Evolutionary conservation across 371 early-diverging fungal species (phyloP).

Genomic region (Coemansia sp.): DNA sequence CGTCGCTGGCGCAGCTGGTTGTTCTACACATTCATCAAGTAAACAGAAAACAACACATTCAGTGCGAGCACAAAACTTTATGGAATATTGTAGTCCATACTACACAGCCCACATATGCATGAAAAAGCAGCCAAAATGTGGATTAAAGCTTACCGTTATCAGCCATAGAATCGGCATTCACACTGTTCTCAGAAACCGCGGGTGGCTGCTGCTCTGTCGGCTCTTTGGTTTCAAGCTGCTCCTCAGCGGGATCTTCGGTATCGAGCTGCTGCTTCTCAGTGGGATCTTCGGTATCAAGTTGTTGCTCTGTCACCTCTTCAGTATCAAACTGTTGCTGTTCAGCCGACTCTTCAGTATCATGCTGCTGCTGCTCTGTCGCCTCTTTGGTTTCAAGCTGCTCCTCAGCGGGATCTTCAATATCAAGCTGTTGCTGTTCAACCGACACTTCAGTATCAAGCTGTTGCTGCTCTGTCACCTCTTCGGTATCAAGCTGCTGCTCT

Average conservation of each 20-base stretch:
- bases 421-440: neutral
- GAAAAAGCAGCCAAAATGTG: neutral
- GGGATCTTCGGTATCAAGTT: neutral
- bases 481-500: neutral
- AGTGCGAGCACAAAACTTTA: neutral
- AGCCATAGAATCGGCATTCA: neutral
- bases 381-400: neutral
- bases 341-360: neutral
- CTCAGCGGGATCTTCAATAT: neutral
- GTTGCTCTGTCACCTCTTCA: neutral
- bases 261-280: neutral
- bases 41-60: neutral
- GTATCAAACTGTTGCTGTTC: neutral
- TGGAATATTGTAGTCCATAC: neutral
- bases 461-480: neutral
- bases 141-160: neutral
- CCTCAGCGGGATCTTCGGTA: neutral
- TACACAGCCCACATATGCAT: neutral
- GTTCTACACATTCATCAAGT: neutral
- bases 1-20: neutral
- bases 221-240: neutral
- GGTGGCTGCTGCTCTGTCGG: neutral
- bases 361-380: neutral
- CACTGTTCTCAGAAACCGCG: neutral
- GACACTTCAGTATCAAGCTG: neutral